Conservation (phyloP, 2,329 filamentous ascomycete species). For the Huntiella abstrusa region DNA sequence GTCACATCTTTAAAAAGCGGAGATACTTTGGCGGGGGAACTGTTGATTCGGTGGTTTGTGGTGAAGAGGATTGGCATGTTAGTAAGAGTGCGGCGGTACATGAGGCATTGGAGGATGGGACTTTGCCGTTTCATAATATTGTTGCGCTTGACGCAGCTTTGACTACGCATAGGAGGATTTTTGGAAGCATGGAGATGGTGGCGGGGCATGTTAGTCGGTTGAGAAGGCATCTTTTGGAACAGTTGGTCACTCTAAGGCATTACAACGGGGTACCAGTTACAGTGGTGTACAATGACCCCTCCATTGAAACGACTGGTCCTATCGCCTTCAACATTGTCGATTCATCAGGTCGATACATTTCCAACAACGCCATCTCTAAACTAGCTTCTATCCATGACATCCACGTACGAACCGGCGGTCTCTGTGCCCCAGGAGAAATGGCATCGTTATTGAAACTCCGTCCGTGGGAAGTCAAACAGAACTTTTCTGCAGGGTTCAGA, state of each 20-base stretch:
- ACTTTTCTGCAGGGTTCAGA: slow-evolving; percentile 68
- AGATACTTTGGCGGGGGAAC: slow-evolving; percentile 53
- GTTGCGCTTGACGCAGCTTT: slow-evolving; percentile 42
- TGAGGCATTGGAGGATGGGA: slow-evolving; percentile 47
- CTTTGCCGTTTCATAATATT: slow-evolving; percentile 45
- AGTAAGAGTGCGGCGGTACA: slow-evolving; percentile 26
- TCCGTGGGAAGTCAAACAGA: slow-evolving; percentile 64
- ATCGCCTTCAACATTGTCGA: slow-evolving; percentile 69
- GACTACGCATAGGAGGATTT: slow-evolving; percentile 34
- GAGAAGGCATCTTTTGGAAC: slow-evolving; percentile 35
- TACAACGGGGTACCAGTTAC: slow-evolving; percentile 48
- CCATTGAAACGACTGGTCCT: slow-evolving; percentile 44
- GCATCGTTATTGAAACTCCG: slow-evolving; percentile 52
- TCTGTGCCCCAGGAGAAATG: slow-evolving; percentile 84
- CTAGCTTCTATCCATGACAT: slow-evolving; percentile 60
- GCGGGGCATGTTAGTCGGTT: slow-evolving; percentile 54
- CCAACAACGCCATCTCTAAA: slow-evolving; percentile 73
- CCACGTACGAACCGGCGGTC: slow-evolving; percentile 68
- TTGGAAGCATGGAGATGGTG: slow-evolving; percentile 40
- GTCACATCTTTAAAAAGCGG: slow-evolving; percentile 32
- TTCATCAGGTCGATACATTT: slow-evolving; percentile 52
- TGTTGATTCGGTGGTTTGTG: slow-evolving; percentile 30
- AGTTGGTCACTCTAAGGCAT: slow-evolving; percentile 44
- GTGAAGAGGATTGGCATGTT: slow-evolving; percentile 18
- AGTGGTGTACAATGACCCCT: slow-evolving; percentile 36